Evolutionary conservation across 495 filamentous ascomycete genomes (phyloP).

Genomic region (Astrothelium subdiscretum): DNA sequence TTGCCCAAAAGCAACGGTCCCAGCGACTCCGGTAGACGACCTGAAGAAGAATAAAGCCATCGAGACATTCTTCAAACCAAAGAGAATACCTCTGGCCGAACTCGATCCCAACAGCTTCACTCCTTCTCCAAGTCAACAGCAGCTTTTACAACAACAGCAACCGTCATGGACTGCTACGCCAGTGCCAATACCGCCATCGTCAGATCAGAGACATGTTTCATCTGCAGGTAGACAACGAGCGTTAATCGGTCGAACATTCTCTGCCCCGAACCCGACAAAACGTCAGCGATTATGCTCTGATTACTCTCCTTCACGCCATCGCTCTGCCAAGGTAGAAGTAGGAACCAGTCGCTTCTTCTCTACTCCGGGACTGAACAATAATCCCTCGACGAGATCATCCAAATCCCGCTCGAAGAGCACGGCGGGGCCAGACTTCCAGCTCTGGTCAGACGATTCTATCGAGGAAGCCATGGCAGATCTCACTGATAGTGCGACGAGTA

Average conservation of each 20-base stretch:
- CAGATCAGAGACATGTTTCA: slow-evolving; percentile 15
- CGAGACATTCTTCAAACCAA: slow-evolving; percentile 64
- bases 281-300: slow-evolving; percentile 51
- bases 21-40: slow-evolving; percentile 19
- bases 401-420: slow-evolving; percentile 36
- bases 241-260: slow-evolving; percentile 11
- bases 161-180: slow-evolving; percentile 38
- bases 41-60: slow-evolving; percentile 58
- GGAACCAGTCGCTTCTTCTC: slow-evolving; percentile 51
- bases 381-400: slow-evolving; percentile 36
- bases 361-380: slow-evolving; percentile 7
- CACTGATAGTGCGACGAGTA: slow-evolving; percentile 29
- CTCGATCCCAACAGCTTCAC: slow-evolving; percentile 78
- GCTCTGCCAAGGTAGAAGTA: slow-evolving; percentile 22
- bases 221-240: not conserved
- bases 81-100: slow-evolving; percentile 68
- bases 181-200: slow-evolving; percentile 27
- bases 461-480: slow-evolving; percentile 49
- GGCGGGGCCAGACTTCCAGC: slow-evolving; percentile 40
- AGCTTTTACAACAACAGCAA: slow-evolving; percentile 42
- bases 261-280: slow-evolving; percentile 43
- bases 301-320: slow-evolving; percentile 14
- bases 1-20: slow-evolving; percentile 8
- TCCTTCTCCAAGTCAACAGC: slow-evolving; percentile 55
- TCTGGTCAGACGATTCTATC: slow-evolving; percentile 58